phyloP scores from a whole-genome alignment of 148 eudicot genomes.

The Linanthus parryae region DNA sequence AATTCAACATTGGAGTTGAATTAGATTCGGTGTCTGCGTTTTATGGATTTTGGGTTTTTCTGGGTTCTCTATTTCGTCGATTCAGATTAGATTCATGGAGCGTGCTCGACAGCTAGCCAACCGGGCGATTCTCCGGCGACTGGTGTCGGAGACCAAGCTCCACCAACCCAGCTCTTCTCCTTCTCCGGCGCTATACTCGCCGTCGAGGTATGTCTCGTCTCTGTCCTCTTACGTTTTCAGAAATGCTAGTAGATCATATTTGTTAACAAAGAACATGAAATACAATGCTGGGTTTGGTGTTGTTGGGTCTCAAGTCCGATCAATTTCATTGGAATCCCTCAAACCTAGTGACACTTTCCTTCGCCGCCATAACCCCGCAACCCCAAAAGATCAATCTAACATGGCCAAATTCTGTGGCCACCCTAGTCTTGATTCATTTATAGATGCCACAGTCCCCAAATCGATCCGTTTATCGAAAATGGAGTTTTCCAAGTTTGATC shows the following conservation, averaged over 20 bases:
- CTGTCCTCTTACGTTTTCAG: slow-evolving; percentile 36
- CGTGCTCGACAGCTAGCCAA: slow-evolving; percentile 69
- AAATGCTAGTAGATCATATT: slow-evolving; percentile 15
- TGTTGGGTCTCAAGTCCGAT: slow-evolving; percentile 35
- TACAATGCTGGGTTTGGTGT: slow-evolving; percentile 16
- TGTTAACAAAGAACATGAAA: slow-evolving; percentile 20
- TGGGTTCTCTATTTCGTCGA: neutral
- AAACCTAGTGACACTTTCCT: slow-evolving; percentile 82
- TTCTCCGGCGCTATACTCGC: slow-evolving; percentile 16
- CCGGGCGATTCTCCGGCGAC: slow-evolving; percentile 48
- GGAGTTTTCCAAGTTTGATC: slow-evolving; percentile 62
- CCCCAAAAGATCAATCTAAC: slow-evolving; percentile 60
- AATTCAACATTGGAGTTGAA: slow-evolving; percentile 4
- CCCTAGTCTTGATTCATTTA: slow-evolving; percentile 46
- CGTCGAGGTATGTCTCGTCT: slow-evolving; percentile 63
- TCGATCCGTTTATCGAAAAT: slow-evolving; percentile 55
- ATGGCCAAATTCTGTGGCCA: slow-evolving; percentile 77
- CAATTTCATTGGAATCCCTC: slow-evolving; percentile 65
- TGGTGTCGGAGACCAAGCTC: slow-evolving; percentile 46
- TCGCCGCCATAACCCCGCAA: slow-evolving; percentile 83
- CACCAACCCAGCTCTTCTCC: slow-evolving; percentile 14
- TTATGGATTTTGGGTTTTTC: no score
- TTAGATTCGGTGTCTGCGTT: no score
- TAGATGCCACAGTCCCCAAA: slow-evolving; percentile 93
- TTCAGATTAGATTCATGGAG: slow-evolving; percentile 41